phyloP scores from a whole-genome alignment of 2,329 filamentous ascomycete genomes.

The Penicillium paneum region DNA sequence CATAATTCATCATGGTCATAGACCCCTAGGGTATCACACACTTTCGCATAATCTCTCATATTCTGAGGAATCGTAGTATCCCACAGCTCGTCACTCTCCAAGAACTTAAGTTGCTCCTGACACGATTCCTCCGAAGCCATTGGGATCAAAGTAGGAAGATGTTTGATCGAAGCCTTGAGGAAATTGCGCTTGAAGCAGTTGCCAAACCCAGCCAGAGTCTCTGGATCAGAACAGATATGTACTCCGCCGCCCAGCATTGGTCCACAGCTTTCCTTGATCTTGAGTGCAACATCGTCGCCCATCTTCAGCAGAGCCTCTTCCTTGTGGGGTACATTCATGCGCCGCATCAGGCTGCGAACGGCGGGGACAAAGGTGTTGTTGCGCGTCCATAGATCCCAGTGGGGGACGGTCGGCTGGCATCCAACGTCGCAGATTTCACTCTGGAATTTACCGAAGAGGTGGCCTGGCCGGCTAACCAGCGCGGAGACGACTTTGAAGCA shows the following conservation, averaged over 20 bases:
- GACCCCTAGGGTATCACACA: constrained; percentile 26
- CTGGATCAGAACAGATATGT: constrained; percentile 34
- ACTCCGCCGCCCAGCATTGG: constrained; percentile 29
- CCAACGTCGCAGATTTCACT: constrained; percentile 33
- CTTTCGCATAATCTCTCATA: constrained; percentile 35
- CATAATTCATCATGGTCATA: constrained; percentile 21
- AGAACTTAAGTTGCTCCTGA: constrained; percentile 29
- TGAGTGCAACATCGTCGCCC: constrained; percentile 35
- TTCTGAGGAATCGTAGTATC: constrained; percentile 34
- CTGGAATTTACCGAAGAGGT: constrained; percentile 35
- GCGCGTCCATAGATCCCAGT: constrained; percentile 39
- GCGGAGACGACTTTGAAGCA: constrained; percentile 87
- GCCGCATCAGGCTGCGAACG: constrained; percentile 33
- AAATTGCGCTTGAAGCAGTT: constrained; percentile 37
- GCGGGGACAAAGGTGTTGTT: constrained; percentile 36
- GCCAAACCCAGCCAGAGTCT: constrained; percentile 33
- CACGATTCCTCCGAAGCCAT: constrained; percentile 33
- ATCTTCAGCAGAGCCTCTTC: constrained; percentile 32
- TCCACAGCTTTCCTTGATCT: constrained; percentile 33
- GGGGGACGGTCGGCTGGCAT: constrained; percentile 34
- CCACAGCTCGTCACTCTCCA: constrained; percentile 33
- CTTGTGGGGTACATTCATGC: constrained; percentile 29
- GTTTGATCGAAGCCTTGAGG: constrained; percentile 29
- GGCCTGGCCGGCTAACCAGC: constrained; percentile 29
- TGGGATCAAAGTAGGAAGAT: constrained; percentile 29